These are phyloP conservation scores for Singerocomus rubriflavus DNA, from an alignment of 1,284 basidiomycete genomes.

Conservation along the genomic window DNA sequence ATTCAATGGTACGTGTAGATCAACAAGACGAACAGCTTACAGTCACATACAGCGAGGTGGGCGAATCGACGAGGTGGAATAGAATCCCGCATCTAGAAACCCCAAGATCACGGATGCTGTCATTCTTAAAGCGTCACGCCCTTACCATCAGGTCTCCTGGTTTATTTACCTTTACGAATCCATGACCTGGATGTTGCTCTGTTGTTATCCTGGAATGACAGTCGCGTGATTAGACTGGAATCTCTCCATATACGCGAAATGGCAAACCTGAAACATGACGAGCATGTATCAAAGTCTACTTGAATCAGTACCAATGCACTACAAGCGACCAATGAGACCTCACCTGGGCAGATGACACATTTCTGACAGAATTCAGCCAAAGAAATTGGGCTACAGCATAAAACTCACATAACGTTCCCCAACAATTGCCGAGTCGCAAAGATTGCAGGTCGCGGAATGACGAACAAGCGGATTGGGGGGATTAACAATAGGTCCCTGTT, in stretches of 20 bases:
- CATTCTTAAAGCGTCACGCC: background rate
- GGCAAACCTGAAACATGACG: conserved; percentile 60
- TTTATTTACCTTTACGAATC: conserved; percentile 66
- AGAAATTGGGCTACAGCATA: conserved; percentile 4
- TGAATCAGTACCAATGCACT: conserved; percentile 9
- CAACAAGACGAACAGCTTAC: conserved; percentile 27
- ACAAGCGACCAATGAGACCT: background rate
- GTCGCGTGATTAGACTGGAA: conserved; percentile 4
- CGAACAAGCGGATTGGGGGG: conserved; percentile 28
- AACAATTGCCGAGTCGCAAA: conserved; percentile 68
- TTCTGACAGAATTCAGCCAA: conserved; percentile 44
- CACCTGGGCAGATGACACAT: conserved; percentile 62
- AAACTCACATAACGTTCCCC: conserved; percentile 66
- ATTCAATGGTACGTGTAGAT: background rate
- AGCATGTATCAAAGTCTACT: conserved; percentile 71
- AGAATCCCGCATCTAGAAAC: conserved; percentile 27
- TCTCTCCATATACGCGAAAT: background rate
- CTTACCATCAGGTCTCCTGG: conserved; percentile 55
- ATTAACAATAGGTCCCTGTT: background rate
- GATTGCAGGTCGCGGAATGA: conserved; percentile 67
- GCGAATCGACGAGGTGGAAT: conserved; percentile 12
- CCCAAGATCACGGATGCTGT: background rate
- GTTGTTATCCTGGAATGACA: conserved; percentile 48
- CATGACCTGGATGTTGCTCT: conserved; percentile 75
- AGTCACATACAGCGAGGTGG: conserved; percentile 55